These are phyloP conservation scores for Penicillium rolfsii DNA, from an alignment of 2,329 filamentous ascomycete species.

Conservation along the genomic window DNA sequence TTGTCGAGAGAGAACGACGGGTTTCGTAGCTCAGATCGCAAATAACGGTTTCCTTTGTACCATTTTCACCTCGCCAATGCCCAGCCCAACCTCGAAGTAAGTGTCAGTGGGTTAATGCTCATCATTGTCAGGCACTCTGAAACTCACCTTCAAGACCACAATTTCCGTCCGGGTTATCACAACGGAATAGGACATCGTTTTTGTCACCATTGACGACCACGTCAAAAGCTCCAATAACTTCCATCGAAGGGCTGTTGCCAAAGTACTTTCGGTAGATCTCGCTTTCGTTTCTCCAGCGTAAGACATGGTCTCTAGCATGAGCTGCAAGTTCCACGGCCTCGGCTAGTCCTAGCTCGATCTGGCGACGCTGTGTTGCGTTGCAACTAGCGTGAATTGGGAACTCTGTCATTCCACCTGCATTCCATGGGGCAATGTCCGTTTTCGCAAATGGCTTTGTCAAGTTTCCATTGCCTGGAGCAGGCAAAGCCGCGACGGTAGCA, in stretches of 20 bases:
- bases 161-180: constrained; percentile 69
- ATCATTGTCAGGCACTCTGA: not conserved
- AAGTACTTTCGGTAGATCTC: constrained; percentile 69
- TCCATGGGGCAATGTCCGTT: constrained; percentile 26
- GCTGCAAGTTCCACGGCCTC: constrained; percentile 62
- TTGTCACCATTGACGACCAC: constrained; percentile 63
- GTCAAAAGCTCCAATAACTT: constrained; percentile 65
- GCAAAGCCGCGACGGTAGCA: constrained; percentile 15
- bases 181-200: constrained; percentile 63
- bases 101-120: not conserved
- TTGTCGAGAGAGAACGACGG: constrained; percentile 60
- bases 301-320: constrained; percentile 64
- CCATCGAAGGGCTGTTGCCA: constrained; percentile 60
- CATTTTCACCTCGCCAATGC: constrained; percentile 69
- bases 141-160: constrained; percentile 56
- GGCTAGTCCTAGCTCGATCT: constrained; percentile 60
- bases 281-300: constrained; percentile 57
- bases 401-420: constrained; percentile 43
- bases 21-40: constrained; percentile 64
- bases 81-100: constrained; percentile 62
- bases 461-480: constrained; percentile 8
- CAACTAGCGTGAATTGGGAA: constrained; percentile 66
- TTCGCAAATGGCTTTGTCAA: constrained; percentile 17
- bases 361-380: constrained; percentile 62
- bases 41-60: constrained; percentile 69